Evolutionary conservation across 2,329 filamentous ascomycete genomes (phyloP), one percentile per base, ranked within the genome.

Genomic region (Arachnopeziza araneosa): DNA sequence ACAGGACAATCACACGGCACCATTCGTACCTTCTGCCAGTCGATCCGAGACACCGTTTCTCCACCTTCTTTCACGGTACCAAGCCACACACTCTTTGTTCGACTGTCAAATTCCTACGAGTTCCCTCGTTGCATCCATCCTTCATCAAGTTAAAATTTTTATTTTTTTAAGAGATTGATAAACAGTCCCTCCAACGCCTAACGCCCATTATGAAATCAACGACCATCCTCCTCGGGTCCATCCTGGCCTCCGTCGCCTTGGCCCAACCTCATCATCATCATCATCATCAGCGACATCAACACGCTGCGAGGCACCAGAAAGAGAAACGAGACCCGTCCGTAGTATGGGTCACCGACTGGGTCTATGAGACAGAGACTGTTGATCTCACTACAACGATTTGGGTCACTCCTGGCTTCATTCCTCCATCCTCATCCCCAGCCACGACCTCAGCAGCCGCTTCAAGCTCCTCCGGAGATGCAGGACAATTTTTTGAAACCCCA

Each of bases 321-420:
- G 66, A 69, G 48, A 65, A 67, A 58, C 64, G 67, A 12, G 50
- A 60, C 24, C 54, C 64, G 14, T 63, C 76, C 55, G 69, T 80
- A 48, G 77, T 80, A 57, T 81, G 76, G 73, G 74, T 79, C 63
- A 83, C 80, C 26, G 75, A 80, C 54, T 76, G 74, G 48, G 74
- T 77, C 23, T 71, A 77, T 56, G 78, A 77, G 57, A 75, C 77
- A 66, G 77, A 78, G 58, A 83, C 79, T 50, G 71, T 83, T 55
- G 66, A 58, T 48, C 30, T 68, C 32, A 72, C 68, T 2, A 68
- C 63, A 2, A 73, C 71, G 19, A 61, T 83, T 70, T 80, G 75
- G 73, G 73, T 78, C 23, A 75, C 68, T 60, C 69, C 57, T 59
- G 71, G 67, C 14, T 64, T 58, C 30, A 62, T 62, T 17, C 48